A percentile compares a stretch with the other conserved stretches of the same genome.
Evolutionary conservation across 148 eudicot genomes (phyloP).

Genomic region (Beta vulgaris): DNA sequence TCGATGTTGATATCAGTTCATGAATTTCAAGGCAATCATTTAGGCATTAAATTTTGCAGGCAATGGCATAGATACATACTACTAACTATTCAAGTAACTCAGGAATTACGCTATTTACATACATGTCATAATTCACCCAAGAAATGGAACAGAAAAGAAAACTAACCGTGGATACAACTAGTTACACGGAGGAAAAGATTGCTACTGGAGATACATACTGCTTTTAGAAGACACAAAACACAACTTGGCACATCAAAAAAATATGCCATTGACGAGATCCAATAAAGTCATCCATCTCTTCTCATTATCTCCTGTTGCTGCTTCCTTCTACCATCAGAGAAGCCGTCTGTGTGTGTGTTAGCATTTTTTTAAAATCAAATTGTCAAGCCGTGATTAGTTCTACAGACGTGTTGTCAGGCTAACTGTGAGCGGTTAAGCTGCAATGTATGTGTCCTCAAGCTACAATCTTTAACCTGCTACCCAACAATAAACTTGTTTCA

Average conservation of each 20-base stretch:
- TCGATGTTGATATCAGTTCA: background rate
- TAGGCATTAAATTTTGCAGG: background rate
- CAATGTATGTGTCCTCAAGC: slow-evolving; percentile 81
- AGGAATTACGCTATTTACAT: slow-evolving; percentile 36
- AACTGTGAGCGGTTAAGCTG: slow-evolving; percentile 60
- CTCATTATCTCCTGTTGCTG: slow-evolving; percentile 23
- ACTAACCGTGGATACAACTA: slow-evolving; percentile 18
- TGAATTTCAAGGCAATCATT: background rate
- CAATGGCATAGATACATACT: background rate
- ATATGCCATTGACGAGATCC: slow-evolving; percentile 23
- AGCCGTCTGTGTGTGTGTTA: slow-evolving; percentile 27
- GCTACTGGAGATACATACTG: slow-evolving; percentile 22
- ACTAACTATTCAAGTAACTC: slow-evolving; percentile 25
- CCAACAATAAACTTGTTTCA: background rate
- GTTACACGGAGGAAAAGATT: slow-evolving; percentile 18
- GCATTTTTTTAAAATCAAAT: slow-evolving; percentile 15
- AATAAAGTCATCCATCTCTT: slow-evolving; percentile 25
- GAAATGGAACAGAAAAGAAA: slow-evolving; percentile 14
- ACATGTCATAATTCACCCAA: slow-evolving; percentile 13
- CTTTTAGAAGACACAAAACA: slow-evolving; percentile 24
- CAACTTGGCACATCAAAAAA: slow-evolving; percentile 28
- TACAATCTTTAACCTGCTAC: slow-evolving; percentile 78
- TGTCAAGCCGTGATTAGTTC: slow-evolving; percentile 52
- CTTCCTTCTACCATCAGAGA: slow-evolving; percentile 18
- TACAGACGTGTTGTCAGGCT: slow-evolving; percentile 60